Percentiles rank a stretch among this genome's conserved stretches.
Conservation (phyloP, 2,329 filamentous ascomycete genomes). For the Fusarium verticillioides region DNA sequence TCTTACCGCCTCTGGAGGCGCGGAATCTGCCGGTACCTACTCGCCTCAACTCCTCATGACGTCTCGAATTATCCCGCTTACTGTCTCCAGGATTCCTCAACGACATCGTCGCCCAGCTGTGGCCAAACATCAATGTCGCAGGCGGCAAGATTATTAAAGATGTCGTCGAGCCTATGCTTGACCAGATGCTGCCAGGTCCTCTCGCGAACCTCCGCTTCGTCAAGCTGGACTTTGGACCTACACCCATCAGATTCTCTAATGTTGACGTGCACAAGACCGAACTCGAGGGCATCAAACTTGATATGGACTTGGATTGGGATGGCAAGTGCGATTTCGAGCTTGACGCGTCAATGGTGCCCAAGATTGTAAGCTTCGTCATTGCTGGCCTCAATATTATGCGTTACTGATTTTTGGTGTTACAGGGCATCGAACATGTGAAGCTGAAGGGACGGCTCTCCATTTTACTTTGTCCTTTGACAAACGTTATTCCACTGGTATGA, state of each 20-base stretch:
- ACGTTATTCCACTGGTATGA: conserved; percentile 38
- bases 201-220: conserved; percentile 36
- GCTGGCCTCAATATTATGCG: neutral
- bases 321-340: conserved; percentile 42
- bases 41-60: neutral
- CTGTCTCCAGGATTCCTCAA: conserved; percentile 39
- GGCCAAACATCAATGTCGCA: conserved; percentile 45
- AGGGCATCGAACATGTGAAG: conserved; percentile 44
- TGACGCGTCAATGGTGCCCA: conserved; percentile 42
- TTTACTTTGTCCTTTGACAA: conserved; percentile 39
- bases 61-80: conserved; percentile 15
- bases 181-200: conserved; percentile 40
- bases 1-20: conserved; percentile 42
- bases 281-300: conserved; percentile 40
- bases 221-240: conserved; percentile 40
- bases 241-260: conserved; percentile 34
- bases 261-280: conserved; percentile 43
- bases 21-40: conserved; percentile 38
- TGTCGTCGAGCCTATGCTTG: conserved; percentile 40
- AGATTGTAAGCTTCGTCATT: conserved; percentile 25
- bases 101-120: conserved; percentile 42
- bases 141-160: conserved; percentile 41
- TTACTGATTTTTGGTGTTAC: neutral
- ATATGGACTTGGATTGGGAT: conserved; percentile 43
- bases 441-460: conserved; percentile 38